Percentiles rank a stretch among this genome's conserved stretches.
Conservation (phyloP, 106 monocot genomes). For the Dendrobium chrysotoxum region DNA sequence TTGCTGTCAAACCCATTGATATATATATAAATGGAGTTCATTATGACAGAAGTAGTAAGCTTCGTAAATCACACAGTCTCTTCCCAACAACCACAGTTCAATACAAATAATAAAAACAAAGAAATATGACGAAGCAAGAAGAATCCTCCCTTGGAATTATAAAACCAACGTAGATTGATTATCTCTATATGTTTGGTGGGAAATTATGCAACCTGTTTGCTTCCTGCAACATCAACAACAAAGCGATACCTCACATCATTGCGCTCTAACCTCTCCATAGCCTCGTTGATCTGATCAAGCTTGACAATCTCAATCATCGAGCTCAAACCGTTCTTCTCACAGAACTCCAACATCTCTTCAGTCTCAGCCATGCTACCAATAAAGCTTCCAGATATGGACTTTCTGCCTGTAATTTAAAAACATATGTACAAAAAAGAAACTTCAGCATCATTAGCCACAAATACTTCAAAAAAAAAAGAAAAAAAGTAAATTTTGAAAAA, state of each 20-base stretch:
- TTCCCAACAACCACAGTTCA: too few species aligned
- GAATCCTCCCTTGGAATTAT: too few species aligned
- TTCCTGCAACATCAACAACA: slow-evolving; percentile 78
- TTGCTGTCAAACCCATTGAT: too few species aligned
- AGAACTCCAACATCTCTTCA: slow-evolving; percentile 79
- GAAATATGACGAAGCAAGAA: too few species aligned
- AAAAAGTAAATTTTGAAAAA: too few species aligned
- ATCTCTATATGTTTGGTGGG: not conserved
- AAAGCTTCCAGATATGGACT: slow-evolving; percentile 78
- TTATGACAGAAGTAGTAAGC: too few species aligned
- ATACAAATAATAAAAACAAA: too few species aligned
- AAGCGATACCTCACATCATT: slow-evolving; percentile 96
- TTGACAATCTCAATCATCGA: slow-evolving; percentile 82
- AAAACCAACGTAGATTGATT: too few species aligned
- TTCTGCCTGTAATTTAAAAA: slow-evolving; percentile 43
- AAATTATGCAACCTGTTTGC: not conserved
- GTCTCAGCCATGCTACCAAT: slow-evolving; percentile 93
- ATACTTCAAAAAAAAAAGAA: too few species aligned
- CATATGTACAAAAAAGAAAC: not conserved
- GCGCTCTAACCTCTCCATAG: slow-evolving; percentile 65
- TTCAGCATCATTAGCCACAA: too few species aligned
- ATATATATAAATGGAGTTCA: too few species aligned
- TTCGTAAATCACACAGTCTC: too few species aligned
- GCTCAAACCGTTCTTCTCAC: slow-evolving; percentile 60
- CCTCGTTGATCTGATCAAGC: slow-evolving; percentile 79